Percentiles rank a stretch among this genome's conserved stretches.
These are phyloP conservation scores for Ceratocystis smalleyi DNA, from an alignment of 2,329 filamentous ascomycete species.

Conservation along the genomic window DNA sequence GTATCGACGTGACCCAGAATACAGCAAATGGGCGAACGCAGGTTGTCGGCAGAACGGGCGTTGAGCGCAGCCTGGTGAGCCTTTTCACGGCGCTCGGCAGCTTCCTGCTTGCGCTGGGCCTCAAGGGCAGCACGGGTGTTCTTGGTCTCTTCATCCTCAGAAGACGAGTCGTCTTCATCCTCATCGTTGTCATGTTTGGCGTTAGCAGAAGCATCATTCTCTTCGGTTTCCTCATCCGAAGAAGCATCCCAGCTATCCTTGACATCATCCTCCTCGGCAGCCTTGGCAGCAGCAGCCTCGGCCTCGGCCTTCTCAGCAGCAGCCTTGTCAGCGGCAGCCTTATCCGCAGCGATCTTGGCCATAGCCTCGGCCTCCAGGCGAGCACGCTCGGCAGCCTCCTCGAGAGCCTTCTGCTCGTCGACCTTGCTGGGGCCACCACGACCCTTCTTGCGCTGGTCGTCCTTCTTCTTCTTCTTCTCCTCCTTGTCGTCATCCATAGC, in stretches of 20 bases:
- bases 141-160: conserved; percentile 54
- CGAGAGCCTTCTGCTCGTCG: conserved; percentile 61
- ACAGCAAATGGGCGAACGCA: conserved; percentile 97
- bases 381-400: conserved; percentile 62
- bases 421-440: conserved; percentile 29
- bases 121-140: conserved; percentile 60
- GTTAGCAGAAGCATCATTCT: conserved; percentile 26
- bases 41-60: conserved; percentile 80
- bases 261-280: conserved; percentile 59
- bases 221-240: conserved; percentile 50
- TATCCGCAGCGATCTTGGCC: conserved; percentile 45
- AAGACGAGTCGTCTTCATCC: conserved; percentile 43
- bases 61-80: conserved; percentile 84
- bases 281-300: conserved; percentile 37
- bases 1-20: conserved; percentile 99
- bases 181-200: conserved; percentile 23
- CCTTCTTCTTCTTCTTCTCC: conserved; percentile 55
- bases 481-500: conserved; percentile 30
- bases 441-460: conserved; percentile 70
- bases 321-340: conserved; percentile 41
- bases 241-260: conserved; percentile 95
- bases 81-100: conserved; percentile 73
- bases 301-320: conserved; percentile 40
- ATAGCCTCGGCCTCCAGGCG: conserved; percentile 51
- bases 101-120: conserved; percentile 70